Conservation (phyloP, 2,329 filamentous ascomycete species). For the Ilyonectria sp. region DNA sequence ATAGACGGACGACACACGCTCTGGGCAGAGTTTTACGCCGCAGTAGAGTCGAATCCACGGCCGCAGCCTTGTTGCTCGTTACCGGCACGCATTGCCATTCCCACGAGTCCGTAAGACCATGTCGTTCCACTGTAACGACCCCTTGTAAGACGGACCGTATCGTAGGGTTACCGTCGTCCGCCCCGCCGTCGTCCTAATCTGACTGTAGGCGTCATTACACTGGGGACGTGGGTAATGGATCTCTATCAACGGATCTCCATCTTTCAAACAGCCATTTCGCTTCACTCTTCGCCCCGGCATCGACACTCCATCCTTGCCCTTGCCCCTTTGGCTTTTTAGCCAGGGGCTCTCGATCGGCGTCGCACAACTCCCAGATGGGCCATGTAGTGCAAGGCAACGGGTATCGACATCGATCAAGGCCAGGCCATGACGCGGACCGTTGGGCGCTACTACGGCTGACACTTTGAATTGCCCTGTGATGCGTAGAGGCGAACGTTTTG, state of each 20-base stretch:
- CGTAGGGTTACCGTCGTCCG: not conserved
- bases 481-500: not conserved
- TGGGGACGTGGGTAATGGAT: too few species aligned
- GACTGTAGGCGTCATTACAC: too few species aligned
- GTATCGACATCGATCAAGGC: constrained; percentile 33
- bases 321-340: not conserved
- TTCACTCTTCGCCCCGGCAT: constrained; percentile 20
- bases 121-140: not conserved
- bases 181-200: not conserved
- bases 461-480: not conserved
- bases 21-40: too few species aligned
- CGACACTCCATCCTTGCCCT: not conserved
- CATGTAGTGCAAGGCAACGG: constrained; percentile 36
- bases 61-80: not conserved
- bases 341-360: constrained; percentile 34
- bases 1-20: too few species aligned
- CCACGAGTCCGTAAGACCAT: not conserved
- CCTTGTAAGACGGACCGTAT: not conserved
- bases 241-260: not conserved
- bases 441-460: not conserved
- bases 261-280: constrained; percentile 6
- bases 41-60: too few species aligned
- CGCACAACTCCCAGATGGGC: constrained; percentile 31
- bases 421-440: constrained; percentile 6
- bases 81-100: too few species aligned